Evolutionary conservation across 306 rosid species (phyloP), one percentile per base, ranked within the genome.

Genomic region (Senna siamea): DNA sequence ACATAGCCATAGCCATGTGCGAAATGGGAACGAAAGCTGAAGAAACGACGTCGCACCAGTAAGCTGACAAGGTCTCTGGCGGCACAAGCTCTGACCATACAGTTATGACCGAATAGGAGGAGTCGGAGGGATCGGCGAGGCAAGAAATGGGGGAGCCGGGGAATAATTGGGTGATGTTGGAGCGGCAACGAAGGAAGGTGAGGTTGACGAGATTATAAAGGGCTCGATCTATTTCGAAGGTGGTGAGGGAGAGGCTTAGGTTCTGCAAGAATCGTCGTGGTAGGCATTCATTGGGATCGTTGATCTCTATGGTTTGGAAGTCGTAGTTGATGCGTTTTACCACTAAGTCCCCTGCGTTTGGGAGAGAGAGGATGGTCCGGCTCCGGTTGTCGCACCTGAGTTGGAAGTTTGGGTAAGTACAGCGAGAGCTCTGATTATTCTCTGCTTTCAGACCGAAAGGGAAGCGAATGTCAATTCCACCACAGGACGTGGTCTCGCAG

Each of bases 131-230:
- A 10, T 60, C 55, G n/a, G 74, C 79, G 0, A 85, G 68, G 54
- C 92, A 83, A 11, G 79, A 11, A 48, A 85, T 58, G 11, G 74
- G 55, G 38, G 41, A 1, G 11, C 32, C 6, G 6, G 28, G 55
- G 0, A 11, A 8, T 4, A 69, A 6, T 2, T 9, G 11, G 0
- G 60, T 79, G 1, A 28, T 15, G 11, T 76, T 76, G 6, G 66
- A 30, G 0, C 88, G 81, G 70, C 96, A 88, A 15, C 79, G 70
- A 9, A 84, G 52, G 76, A 88, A 78, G 14, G 87, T 86, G 54
- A 68, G 75, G 50, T 74, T 54, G 1, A 7, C 14, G 6, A 0
- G 4, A 0, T 8, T 3, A 3, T 79, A 83, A 14, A 38, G n/a
- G 1, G 9, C 0, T 2, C 3, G 40, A 11, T 6, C 57, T 5